Conservation (phyloP, 2,329 filamentous ascomycete genomes). For the Colletotrichum lentis region DNA sequence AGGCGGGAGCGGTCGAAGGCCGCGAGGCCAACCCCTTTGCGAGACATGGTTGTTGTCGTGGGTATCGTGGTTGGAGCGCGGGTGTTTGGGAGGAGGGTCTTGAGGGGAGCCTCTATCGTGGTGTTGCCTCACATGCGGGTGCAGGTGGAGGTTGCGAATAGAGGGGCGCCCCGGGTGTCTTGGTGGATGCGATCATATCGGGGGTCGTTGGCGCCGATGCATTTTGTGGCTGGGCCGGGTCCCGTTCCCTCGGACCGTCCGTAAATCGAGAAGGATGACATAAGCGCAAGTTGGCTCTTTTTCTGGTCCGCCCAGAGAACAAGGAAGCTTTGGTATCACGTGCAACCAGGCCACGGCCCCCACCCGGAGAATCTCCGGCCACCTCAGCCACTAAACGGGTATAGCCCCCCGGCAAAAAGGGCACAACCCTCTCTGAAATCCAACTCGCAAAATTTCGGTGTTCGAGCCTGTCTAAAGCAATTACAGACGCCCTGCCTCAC, state of each 20-base stretch:
- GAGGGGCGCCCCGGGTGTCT: constrained; percentile 14
- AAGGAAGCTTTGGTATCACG: constrained; percentile 1
- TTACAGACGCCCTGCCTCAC: constrained; percentile 21
- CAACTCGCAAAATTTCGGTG: constrained; percentile 28
- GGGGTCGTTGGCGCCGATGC: constrained; percentile 18
- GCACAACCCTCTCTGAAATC: constrained; percentile 32
- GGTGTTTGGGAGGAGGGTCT: background rate
- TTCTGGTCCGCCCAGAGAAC: background rate
- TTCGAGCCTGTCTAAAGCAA: constrained; percentile 3
- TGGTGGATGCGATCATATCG: constrained; percentile 10
- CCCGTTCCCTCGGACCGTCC: background rate
- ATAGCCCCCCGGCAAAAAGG: constrained; percentile 20
- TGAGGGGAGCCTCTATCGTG: background rate
- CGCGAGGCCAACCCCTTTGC: constrained; percentile 87
- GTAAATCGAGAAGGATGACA: constrained; percentile 20
- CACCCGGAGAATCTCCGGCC: constrained; percentile 26
- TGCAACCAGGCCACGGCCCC: background rate
- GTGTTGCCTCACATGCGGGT: constrained; percentile 1
- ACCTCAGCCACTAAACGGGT: constrained; percentile 13
- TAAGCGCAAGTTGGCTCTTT: background rate
- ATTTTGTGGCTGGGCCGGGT: background rate
- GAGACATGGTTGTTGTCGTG: constrained; percentile 62
- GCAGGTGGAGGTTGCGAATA: constrained; percentile 4
- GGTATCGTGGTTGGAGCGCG: background rate
- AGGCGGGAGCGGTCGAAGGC: constrained; percentile 88